Percentiles rank a stretch among this genome's conserved stretches.
Conservation (phyloP, 768 basidiomycete species). For the Pholiota molesta region DNA sequence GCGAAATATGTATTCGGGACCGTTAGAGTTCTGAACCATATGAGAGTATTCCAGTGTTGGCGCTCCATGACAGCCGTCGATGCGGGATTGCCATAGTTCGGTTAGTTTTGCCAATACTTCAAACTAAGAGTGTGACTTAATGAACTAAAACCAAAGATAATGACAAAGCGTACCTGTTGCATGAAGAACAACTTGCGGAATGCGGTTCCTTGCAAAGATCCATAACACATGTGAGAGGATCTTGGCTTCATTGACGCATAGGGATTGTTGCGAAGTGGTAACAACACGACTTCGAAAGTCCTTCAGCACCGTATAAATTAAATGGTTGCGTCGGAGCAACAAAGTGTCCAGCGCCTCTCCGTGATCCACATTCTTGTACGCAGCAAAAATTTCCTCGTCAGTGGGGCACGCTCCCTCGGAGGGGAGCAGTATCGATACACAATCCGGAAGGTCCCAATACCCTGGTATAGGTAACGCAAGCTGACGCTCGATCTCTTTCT, state of each 20-base stretch:
- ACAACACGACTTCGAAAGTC: constrained; percentile 34
- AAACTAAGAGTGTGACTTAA: constrained; percentile 34
- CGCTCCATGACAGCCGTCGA: constrained; percentile 52
- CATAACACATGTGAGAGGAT: constrained; percentile 45
- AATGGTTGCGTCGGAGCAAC: constrained; percentile 36
- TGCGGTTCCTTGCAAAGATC: constrained; percentile 47
- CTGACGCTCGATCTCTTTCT: constrained; percentile 46
- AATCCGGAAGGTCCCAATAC: constrained; percentile 50
- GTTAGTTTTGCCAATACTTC: constrained; percentile 48
- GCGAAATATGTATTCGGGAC: constrained; percentile 39
- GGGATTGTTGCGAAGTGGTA: constrained; percentile 21
- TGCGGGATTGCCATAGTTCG: constrained; percentile 50
- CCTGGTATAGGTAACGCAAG: constrained; percentile 51
- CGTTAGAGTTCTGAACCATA: constrained; percentile 28
- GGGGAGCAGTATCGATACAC: constrained; percentile 33
- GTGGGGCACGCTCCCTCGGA: constrained; percentile 30
- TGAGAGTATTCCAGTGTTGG: constrained; percentile 44
- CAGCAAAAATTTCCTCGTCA: constrained; percentile 42
- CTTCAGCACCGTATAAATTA: constrained; percentile 36
- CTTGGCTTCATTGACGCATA: constrained; percentile 48
- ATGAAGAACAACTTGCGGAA: constrained; percentile 56
- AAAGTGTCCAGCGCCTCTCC: constrained; percentile 24
- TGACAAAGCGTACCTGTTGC: constrained; percentile 43
- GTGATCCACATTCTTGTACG: constrained; percentile 26
- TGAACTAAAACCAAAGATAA: not conserved